phyloP scores from a whole-genome alignment of 768 basidiomycete species.

The Pleurotus giganteus region DNA sequence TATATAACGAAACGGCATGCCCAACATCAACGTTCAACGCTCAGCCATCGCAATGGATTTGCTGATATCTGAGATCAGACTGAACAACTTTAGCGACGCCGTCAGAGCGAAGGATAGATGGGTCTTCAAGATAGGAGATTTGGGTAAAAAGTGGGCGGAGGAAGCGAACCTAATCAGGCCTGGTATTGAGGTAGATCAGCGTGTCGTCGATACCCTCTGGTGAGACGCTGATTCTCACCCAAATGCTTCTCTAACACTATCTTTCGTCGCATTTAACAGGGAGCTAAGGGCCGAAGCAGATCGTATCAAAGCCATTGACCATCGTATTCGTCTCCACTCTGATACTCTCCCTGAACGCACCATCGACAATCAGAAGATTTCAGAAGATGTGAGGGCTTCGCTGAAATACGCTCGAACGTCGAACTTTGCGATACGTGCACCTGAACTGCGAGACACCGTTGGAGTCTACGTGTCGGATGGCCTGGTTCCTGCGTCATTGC shows the following conservation, averaged over 20 bases:
- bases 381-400: neutral
- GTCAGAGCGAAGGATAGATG: conserved; percentile 6
- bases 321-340: neutral
- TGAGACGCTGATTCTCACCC: neutral
- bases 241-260: too few species aligned
- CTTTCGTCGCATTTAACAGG: neutral
- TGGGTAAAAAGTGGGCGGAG: conserved; percentile 10
- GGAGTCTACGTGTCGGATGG: conserved; percentile 13
- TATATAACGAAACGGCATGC: neutral
- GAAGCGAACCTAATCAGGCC: neutral
- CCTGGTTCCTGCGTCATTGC: conserved; percentile 13
- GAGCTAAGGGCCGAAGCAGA: conserved; percentile 7
- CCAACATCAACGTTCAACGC: neutral
- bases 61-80: neutral
- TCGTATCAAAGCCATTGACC: conserved; percentile 6
- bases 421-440: neutral
- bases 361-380: neutral
- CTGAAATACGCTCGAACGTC: neutral
- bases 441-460: neutral
- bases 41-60: neutral
- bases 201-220: neutral
- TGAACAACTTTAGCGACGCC: conserved; percentile 4
- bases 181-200: neutral
- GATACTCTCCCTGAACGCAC: neutral
- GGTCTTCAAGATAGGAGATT: conserved; percentile 7